Percentiles rank a stretch among this genome's conserved stretches.
Evolutionary conservation across 2,329 filamentous ascomycete species (phyloP).

Genomic region (Trichoderma sp.): DNA sequence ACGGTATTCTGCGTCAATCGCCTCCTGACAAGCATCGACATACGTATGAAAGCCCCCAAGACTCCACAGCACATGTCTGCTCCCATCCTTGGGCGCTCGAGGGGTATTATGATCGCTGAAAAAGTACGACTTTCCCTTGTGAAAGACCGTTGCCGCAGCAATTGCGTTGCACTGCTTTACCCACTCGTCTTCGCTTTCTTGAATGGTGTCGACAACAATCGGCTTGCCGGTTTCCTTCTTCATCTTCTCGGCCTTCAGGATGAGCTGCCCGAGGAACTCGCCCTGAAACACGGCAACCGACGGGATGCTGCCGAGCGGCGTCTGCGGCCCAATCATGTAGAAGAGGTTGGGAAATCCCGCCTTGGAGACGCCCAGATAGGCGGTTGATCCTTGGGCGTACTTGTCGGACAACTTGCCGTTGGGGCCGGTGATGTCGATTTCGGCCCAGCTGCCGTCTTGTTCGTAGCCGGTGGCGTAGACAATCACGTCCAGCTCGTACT

Average conservation of each 20-base stretch:
- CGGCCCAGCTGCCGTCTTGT: neutral
- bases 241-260: neutral
- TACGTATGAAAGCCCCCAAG: neutral
- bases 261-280: neutral
- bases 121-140: neutral
- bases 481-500: conserved; percentile 7
- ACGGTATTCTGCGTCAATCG: neutral
- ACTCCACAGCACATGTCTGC: neutral
- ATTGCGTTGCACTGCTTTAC: neutral
- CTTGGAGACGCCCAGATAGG: neutral
- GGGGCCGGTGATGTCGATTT: neutral
- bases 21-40: neutral
- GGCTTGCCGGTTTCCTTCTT: neutral
- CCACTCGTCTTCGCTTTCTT: neutral
- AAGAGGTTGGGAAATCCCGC: conserved; percentile 4
- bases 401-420: neutral
- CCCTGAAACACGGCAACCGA: neutral
- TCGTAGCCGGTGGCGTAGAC: neutral
- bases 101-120: neutral
- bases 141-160: neutral
- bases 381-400: neutral
- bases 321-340: neutral
- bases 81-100: neutral
- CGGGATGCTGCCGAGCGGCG: neutral
- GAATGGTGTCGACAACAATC: neutral